phyloP scores from a whole-genome alignment of 1,139 yeast genomes.

The Eremothecium sinecaudum region DNA sequence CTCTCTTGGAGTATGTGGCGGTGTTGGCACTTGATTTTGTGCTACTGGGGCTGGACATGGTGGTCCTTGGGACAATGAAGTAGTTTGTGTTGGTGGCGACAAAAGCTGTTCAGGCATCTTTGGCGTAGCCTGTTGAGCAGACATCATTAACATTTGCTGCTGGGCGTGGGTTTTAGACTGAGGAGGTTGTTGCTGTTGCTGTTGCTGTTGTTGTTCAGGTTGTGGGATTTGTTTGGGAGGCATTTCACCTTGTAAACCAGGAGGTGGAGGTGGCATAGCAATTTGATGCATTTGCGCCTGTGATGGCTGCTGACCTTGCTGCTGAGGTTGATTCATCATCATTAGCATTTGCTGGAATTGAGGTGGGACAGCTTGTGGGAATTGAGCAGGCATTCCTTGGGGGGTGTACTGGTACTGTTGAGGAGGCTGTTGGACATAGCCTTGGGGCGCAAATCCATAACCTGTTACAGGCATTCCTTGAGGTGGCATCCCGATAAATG shows the following conservation, averaged over 20 bases:
- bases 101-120: slow-evolving; percentile 2
- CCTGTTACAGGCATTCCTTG: slow-evolving; percentile 9
- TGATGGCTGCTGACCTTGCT: slow-evolving; percentile 17
- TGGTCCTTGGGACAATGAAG: slow-evolving; percentile 1
- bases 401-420: slow-evolving; percentile 6
- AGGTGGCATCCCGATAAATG: slow-evolving; percentile 11
- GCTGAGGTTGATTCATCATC: slow-evolving; percentile 11
- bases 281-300: slow-evolving; percentile 12
- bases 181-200: slow-evolving; percentile 17
- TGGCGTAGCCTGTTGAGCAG: slow-evolving; percentile 10
- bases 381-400: slow-evolving; percentile 7
- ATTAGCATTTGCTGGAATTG: slow-evolving; percentile 15
- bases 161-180: slow-evolving; percentile 12
- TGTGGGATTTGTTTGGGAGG: slow-evolving; percentile 13
- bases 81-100: neutral
- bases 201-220: slow-evolving; percentile 14
- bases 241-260: slow-evolving; percentile 4
- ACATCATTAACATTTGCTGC: slow-evolving; percentile 5
- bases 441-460: slow-evolving; percentile 8
- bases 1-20: slow-evolving; percentile 13
- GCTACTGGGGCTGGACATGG: slow-evolving; percentile 3
- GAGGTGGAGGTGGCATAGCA: slow-evolving; percentile 13
- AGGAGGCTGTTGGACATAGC: slow-evolving; percentile 7
- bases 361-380: slow-evolving; percentile 6
- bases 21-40: slow-evolving; percentile 8